Conservation (phyloP, 208 protist genomes). For the Trypanosoma caninum region DNA sequence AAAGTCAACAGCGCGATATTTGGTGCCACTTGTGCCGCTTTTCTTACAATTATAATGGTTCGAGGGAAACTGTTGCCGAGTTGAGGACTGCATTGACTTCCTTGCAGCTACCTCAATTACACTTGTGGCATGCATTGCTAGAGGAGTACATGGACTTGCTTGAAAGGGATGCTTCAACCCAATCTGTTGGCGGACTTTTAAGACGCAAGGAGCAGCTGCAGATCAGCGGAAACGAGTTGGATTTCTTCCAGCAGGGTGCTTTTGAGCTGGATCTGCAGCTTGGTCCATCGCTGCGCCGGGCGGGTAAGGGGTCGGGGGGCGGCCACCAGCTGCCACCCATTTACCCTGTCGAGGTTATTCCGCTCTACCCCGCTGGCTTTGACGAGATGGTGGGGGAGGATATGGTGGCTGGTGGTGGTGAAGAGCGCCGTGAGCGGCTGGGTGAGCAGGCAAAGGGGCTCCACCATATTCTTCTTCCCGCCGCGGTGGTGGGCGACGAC, state of each 20-base stretch:
- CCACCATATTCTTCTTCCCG: constrained; percentile 63
- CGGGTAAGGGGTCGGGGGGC: constrained; percentile 27
- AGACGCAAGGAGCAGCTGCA: constrained; percentile 50
- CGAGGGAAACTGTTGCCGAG: constrained; percentile 1
- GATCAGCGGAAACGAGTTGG: constrained; percentile 61
- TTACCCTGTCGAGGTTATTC: constrained; percentile 73
- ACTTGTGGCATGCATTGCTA: constrained; percentile 23
- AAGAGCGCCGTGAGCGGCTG: constrained; percentile 26
- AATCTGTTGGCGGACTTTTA: constrained; percentile 38
- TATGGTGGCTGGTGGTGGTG: constrained; percentile 17
- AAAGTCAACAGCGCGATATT: constrained; percentile 49
- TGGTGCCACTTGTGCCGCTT: constrained; percentile 73
- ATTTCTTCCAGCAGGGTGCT: constrained; percentile 30
- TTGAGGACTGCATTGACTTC: constrained; percentile 21
- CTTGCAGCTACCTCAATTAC: constrained; percentile 29
- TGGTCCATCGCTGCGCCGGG: constrained; percentile 39
- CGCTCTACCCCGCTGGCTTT: constrained; percentile 63
- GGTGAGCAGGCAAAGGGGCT: constrained; percentile 46
- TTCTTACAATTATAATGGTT: constrained; percentile 50
- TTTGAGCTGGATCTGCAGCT: constrained; percentile 53
- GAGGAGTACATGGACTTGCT: constrained; percentile 38
- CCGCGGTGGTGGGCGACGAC: constrained; percentile 36
- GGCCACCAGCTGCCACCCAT: constrained; percentile 32
- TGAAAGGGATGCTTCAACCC: constrained; percentile 20
- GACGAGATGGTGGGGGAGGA: constrained; percentile 26